These are phyloP conservation scores for Cladobotryum mycophilum DNA, from an alignment of 2,329 filamentous ascomycete species.

Conservation along the genomic window DNA sequence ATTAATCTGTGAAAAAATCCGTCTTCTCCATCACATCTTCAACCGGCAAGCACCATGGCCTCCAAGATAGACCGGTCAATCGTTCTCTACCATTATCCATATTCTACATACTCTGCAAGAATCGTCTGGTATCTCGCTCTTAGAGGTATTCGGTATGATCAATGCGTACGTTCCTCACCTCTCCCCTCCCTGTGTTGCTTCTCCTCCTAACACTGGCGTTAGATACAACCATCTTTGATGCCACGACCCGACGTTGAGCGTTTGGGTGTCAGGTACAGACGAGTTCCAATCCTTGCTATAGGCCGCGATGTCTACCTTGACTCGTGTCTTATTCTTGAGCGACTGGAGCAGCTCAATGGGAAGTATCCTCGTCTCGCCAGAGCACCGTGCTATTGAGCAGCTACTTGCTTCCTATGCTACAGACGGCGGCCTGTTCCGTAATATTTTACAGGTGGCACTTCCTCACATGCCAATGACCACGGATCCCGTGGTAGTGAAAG, in stretches of 20 bases:
- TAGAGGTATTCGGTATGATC: slow-evolving; percentile 55
- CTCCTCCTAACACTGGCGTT: not conserved
- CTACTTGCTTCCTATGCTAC: slow-evolving; percentile 50
- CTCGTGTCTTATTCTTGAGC: slow-evolving; percentile 58
- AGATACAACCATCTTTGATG: slow-evolving; percentile 59
- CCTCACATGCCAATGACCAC: slow-evolving; percentile 43
- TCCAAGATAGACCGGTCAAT: not conserved
- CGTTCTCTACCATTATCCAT: slow-evolving; percentile 6
- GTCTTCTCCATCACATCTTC: no score
- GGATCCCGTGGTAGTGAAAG: slow-evolving; percentile 53
- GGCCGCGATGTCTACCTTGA: slow-evolving; percentile 63
- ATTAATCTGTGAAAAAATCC: no score
- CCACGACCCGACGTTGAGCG: slow-evolving; percentile 57
- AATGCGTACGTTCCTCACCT: slow-evolving; percentile 52
- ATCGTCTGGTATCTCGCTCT: slow-evolving; percentile 62
- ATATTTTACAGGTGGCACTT: slow-evolving; percentile 49
- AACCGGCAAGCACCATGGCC: no score
- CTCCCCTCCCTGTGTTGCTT: not conserved
- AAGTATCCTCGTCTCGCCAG: slow-evolving; percentile 30
- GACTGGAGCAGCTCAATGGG: slow-evolving; percentile 53
- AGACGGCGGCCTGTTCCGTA: slow-evolving; percentile 50
- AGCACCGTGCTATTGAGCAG: slow-evolving; percentile 41
- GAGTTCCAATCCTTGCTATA: slow-evolving; percentile 61
- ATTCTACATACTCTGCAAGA: slow-evolving; percentile 5
- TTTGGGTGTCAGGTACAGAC: slow-evolving; percentile 59